Percentiles rank a stretch among this genome's conserved stretches.
These are phyloP conservation scores for Globisporangium radiosum DNA, from an alignment of 352 stramenopile species.

Conservation along the genomic window DNA sequence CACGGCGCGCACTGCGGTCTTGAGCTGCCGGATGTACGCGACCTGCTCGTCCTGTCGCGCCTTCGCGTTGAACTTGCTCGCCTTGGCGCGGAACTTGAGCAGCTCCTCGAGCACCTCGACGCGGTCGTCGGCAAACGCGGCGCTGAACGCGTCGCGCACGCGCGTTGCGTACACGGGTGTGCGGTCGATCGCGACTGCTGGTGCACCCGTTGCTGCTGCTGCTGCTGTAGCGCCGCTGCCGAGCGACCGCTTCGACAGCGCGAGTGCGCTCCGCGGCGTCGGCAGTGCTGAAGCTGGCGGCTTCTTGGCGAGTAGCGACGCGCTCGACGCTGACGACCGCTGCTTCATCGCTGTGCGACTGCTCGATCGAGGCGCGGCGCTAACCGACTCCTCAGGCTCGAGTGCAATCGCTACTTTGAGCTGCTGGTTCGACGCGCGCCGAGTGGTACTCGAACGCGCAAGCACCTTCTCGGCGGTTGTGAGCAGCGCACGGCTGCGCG, in stretches of 20 bases:
- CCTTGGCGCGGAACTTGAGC: conserved; percentile 49
- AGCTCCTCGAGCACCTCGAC: conserved; percentile 37
- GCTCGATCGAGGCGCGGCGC: conserved; percentile 9
- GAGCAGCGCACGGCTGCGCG: conserved; percentile 12
- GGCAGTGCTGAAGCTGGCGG: conserved; percentile 1
- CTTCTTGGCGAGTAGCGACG: conserved; percentile 12
- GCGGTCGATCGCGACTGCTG: background rate
- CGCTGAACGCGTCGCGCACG: conserved; percentile 26
- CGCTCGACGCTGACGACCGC: background rate
- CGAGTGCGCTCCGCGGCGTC: background rate
- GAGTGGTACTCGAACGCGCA: conserved; percentile 10
- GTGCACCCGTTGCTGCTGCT: conserved; percentile 6
- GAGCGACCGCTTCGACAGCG: conserved; percentile 4
- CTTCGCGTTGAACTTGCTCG: conserved; percentile 65
- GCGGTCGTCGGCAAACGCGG: conserved; percentile 27
- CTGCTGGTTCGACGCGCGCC: conserved; percentile 14
- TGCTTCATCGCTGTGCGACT: conserved; percentile 16
- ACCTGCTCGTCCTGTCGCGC: conserved; percentile 51
- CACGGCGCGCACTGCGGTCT: conserved; percentile 28
- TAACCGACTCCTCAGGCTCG: conserved; percentile 5
- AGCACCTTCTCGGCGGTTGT: conserved; percentile 14
- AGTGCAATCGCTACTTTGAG: background rate
- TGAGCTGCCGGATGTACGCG: conserved; percentile 50
- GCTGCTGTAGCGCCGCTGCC: background rate
- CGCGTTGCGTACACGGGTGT: conserved; percentile 3